A percentile compares a stretch with the other conserved stretches of the same genome.
phyloP scores from a whole-genome alignment of 2,329 filamentous ascomycete species.

The Amesomyces nigricolor region DNA sequence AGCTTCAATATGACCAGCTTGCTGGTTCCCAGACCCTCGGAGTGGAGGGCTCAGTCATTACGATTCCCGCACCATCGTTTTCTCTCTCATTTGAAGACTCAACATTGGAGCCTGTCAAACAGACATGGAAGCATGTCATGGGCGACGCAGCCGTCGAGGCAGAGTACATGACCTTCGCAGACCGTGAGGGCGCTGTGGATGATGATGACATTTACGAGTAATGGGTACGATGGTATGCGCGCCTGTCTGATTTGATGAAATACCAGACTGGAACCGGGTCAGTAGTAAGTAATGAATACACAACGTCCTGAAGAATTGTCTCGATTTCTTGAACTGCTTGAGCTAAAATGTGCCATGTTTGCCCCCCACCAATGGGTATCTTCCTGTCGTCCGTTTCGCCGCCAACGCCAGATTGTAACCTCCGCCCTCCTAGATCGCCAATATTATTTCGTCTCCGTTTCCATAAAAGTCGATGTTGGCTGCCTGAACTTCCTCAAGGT shows the following conservation, averaged over 20 bases:
- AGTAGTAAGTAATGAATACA: not conserved
- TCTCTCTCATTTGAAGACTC: constrained; percentile 71
- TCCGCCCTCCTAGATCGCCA: not conserved
- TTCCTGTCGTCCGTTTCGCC: not conserved
- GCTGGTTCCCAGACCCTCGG: constrained; percentile 27
- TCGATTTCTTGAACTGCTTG: not conserved
- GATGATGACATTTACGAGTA: constrained; percentile 52
- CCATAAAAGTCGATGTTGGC: not conserved
- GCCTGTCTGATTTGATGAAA: constrained; percentile 5
- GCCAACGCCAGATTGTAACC: not conserved
- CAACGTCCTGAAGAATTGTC: constrained; percentile 1
- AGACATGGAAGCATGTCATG: constrained; percentile 63
- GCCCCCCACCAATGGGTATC: not conserved
- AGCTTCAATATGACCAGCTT: constrained; percentile 51
- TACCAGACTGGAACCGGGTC: constrained; percentile 1
- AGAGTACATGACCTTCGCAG: constrained; percentile 72
- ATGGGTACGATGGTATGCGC: constrained; percentile 19
- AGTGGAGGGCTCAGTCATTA: constrained; percentile 41
- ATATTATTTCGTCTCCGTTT: not conserved
- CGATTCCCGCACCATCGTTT: constrained; percentile 53
- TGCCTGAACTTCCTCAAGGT: no score
- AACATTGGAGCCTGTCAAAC: constrained; percentile 59
- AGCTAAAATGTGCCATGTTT: constrained; percentile 1
- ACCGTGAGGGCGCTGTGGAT: constrained; percentile 57
- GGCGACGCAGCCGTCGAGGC: constrained; percentile 41